Conservation (phyloP, 192 early-diverging fungal genomes). For the Entomortierella lignicola region DNA sequence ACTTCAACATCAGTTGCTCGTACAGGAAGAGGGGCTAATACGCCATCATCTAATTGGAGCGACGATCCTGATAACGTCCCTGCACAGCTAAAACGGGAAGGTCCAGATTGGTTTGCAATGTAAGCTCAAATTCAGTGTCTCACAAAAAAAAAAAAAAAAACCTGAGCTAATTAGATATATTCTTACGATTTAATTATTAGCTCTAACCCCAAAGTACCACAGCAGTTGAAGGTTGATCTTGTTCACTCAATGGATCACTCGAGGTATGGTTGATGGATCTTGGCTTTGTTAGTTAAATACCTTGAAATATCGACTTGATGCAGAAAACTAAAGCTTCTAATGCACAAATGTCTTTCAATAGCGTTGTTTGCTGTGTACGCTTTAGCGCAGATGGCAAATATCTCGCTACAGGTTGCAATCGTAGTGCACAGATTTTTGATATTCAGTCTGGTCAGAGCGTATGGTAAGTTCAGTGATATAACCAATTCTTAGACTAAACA, state of each 20-base stretch:
- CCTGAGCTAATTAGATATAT: background rate
- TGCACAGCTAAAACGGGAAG: conserved; percentile 80
- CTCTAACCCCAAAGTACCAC: conserved; percentile 74
- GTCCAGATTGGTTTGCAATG: conserved; percentile 91
- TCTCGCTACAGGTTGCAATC: conserved; percentile 96
- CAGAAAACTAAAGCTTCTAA: too few relatives aligned
- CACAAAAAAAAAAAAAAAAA: background rate
- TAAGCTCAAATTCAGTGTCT: conserved; percentile 41
- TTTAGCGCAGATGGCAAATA: conserved; percentile 93
- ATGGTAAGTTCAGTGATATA: conserved; percentile 57
- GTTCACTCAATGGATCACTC: conserved; percentile 67
- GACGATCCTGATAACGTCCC: conserved; percentile 85
- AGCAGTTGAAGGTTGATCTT: conserved; percentile 72
- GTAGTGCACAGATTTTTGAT: conserved; percentile 89
- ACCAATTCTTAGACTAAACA: background rate
- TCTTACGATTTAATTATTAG: conserved; percentile 24
- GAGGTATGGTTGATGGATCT: conserved; percentile 26
- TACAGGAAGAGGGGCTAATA: conserved; percentile 23
- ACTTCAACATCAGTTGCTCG: conserved; percentile 42
- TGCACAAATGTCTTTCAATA: conserved; percentile 56
- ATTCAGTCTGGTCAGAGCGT: conserved; percentile 80
- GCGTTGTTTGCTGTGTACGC: conserved; percentile 97
- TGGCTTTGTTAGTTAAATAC: conserved; percentile 30
- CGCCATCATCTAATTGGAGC: conserved; percentile 66
- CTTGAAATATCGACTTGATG: too few relatives aligned